Evolutionary conservation across 768 basidiomycete species (phyloP), one percentile per base, ranked within the genome.

Genomic region (Roridomyces roridus): DNA sequence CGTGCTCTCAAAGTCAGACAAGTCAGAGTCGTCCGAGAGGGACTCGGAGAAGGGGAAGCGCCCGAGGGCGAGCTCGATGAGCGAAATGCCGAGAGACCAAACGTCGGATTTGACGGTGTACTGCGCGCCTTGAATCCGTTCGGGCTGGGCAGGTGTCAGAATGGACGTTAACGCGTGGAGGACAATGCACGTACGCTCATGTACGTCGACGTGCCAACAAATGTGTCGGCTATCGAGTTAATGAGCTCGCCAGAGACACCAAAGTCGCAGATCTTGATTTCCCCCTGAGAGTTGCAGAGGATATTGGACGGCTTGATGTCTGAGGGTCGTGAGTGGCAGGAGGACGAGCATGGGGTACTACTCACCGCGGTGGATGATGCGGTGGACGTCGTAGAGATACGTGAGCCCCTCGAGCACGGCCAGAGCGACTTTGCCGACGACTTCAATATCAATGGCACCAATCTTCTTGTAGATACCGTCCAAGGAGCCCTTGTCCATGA

Each of bases 281-380:
- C 88, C 26, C 97, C 97, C 44, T 81, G 79, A 7, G 96, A 97
- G 69, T 98, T 98, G 76, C 82, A 94, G 41, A 98, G 80, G 61
- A 99, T 97, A 68, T 99, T 99, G 12, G 95, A 97, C 25, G 97
- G 97, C 74, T 99, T 99, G 82, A 99, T 98, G 70, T 98, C 97
- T 98, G 65, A 21, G 42, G 37, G 17, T 52, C 31, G 7, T 34
- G 7, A 34, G 7, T 34, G 31, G 11, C 31, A 3, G 31, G 31
- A 8, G 7, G 28, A 29, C 15, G 34, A 31, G 8, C 48, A 49
- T 39, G 45, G 21, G 24, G 51, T 39, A 28, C 44, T n/a, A 76
- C 89, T 63, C 66, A 96, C 97, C 96, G 71, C 97, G 91, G 75
- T 98, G 97, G 67, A 99, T 98, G 73, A 98, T 98, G 35, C 95